Conservation (phyloP, 2,329 filamentous ascomycete species). For the Ascomycota sp. region DNA sequence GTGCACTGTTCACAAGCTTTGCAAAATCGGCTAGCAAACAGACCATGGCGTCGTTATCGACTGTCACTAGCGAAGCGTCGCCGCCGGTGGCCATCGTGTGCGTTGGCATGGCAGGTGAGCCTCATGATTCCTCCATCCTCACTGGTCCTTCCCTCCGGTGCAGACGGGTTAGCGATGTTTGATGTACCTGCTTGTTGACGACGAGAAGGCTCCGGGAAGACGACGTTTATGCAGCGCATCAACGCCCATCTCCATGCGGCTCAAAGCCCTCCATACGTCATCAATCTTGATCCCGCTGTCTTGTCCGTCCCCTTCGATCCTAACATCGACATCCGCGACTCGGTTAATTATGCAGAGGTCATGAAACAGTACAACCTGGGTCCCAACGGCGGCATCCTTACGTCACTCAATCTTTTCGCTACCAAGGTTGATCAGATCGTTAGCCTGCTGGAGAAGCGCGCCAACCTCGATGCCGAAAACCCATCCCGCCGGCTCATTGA, state of each 20-base stretch:
- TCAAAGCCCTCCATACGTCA: constrained; percentile 70
- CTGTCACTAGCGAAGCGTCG: constrained; percentile 1
- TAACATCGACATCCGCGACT: constrained; percentile 98
- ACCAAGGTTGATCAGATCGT: constrained; percentile 97
- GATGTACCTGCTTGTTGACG: no score
- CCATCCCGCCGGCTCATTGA: constrained; percentile 45
- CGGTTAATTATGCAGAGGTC: constrained; percentile 97
- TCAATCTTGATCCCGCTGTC: constrained; percentile 93
- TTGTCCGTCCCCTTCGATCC: constrained; percentile 82
- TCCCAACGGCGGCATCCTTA: constrained; percentile 91
- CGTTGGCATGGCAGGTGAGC: constrained; percentile 78
- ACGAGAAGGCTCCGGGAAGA: constrained; percentile 68
- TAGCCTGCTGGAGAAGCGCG: constrained; percentile 71
- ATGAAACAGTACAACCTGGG: constrained; percentile 99
- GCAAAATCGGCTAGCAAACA: no score
- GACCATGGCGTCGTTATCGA: constrained; percentile 13
- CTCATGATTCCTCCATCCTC: background rate
- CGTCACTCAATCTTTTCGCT: constrained; percentile 85
- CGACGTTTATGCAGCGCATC: constrained; percentile 98
- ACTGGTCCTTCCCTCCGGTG: no score
- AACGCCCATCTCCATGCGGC: constrained; percentile 78
- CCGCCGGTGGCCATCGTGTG: constrained; percentile 49
- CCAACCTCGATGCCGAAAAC: constrained; percentile 38
- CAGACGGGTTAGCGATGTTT: no score
- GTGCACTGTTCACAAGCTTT: no score